Base-by-base conservation (phyloP, 129 eudicot species). In the Heracleum sosnowskyi region DNA sequence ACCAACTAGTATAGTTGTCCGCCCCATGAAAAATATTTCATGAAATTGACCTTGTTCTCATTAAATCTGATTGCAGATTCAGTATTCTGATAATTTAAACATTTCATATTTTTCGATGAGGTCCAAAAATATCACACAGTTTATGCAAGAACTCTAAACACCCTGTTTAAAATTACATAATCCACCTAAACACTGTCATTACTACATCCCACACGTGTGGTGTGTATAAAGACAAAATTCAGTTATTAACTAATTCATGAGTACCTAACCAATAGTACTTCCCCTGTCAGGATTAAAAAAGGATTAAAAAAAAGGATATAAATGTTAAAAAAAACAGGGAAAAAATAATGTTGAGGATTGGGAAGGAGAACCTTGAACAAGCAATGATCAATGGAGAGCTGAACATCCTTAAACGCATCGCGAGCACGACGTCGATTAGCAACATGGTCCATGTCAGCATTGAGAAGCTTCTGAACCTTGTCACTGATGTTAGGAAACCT, bases 321-420 rank as follows among this genome's bases (percentile, higher is more conserved):
- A n/a, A n/a, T n/a, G n/a, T n/a, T n/a, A n/a, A n/a, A n/a, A n/a
- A n/a, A n/a, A n/a, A 68, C 11, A 68, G 4, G 51, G 28, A 37
- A 8, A 55, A 37, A 8, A 55, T 24, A 0, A 55, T 51, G 33
- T 35, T 13, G 34, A 49, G 17, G 5, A 11, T 49, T 40, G 41
- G 76, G 76, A 24, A 1, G n/a, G n/a, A 29, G 22, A 45, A 95
- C 99, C 97, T 95, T 95, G 82, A 95, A 92, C 89, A 95, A 75
- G 46, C 89, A 76, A 84, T 92, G 97, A 87, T 92, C 97, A 75
- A 95, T 85, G 33, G 90, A 87, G 63, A 95, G 96, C 87, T 95
- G 99, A 72, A 87, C 79, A 82, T 92, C 94, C 92, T 92, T 95
- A 75, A 95, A 92, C 26, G 96, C 97, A 51, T 95, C 96, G 79